Evolutionary conservation across 169 alveolate species (phyloP), one percentile per base, ranked within the genome.

Genomic region (Plasmodium gaboni): DNA sequence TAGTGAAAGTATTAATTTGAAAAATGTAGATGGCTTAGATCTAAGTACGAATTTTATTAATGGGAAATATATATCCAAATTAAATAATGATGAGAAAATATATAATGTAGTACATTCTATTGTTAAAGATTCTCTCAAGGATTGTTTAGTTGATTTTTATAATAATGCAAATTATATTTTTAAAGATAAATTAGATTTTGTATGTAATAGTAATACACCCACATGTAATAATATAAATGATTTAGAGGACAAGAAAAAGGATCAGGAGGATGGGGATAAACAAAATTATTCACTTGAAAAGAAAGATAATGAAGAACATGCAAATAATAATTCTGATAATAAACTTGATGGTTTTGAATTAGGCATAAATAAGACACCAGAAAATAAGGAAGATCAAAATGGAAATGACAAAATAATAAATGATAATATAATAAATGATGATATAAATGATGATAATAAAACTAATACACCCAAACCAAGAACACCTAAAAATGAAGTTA

Each of bases 61-160:
- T 67, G 91, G 85, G 19, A 83, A 83, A 15, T 83, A 83, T 44
- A 63, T 53, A n/a, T 83, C 91, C 15, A 76, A 64, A 68, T 28
- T 76, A 24, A 17, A 55, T 6, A 13, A 42, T n/a, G 70, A 67
- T 59, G 80, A 83, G 19, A 83, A 83, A 46, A 69, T 83, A 0
- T 83, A 68, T 46, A 83, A 83, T 72, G 69, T 69, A 32, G 71
- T 68, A 2, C 69, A 48, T 46, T 55, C 68, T 61, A 68, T 83
- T 83, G 91, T 83, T 1, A 38, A 68, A 1, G 69, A 83, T 51
- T 76, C 89, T 17, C 44, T 76, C 4, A 69, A 46, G 2, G 76
- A 76, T 22, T 76, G 67, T 15, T 7, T 76, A 26, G 19, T 65
- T 28, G 89, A 76, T 10, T 76, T 76, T 59, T 76, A 76, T 13